Percentiles rank a stretch among this genome's conserved stretches.
These are phyloP conservation scores for Alloteropsis semialata DNA, from an alignment of 176 grass and related monocot species.

Conservation along the genomic window DNA sequence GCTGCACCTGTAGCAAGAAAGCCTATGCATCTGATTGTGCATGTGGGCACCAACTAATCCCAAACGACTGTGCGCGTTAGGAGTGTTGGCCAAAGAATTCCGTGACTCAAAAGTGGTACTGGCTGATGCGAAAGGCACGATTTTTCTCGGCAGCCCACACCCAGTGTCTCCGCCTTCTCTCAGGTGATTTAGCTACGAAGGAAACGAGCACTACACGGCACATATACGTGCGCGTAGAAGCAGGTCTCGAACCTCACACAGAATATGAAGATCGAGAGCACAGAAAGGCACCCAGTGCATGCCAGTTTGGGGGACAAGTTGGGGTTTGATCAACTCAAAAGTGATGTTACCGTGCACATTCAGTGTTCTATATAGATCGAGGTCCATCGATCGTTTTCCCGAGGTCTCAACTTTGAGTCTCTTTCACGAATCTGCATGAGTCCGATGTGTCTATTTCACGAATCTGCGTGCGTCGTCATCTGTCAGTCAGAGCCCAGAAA, in stretches of 20 bases:
- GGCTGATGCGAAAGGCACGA: not conserved
- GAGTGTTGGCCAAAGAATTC: not conserved
- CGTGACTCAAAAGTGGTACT: not conserved
- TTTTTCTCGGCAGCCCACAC: not conserved
- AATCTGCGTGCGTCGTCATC: no score
- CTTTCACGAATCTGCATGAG: slow-evolving; percentile 10
- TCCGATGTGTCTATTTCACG: no score
- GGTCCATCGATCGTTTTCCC: not conserved
- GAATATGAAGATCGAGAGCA: not conserved
- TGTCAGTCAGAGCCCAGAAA: no score
- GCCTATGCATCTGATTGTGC: no score
- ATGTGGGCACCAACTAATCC: no score
- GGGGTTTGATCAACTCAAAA: not conserved
- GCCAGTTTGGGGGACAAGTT: not conserved
- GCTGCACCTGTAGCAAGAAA: no score
- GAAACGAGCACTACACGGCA: not conserved
- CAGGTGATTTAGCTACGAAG: not conserved
- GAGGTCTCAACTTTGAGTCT: not conserved
- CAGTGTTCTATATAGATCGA: not conserved
- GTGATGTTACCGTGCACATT: not conserved
- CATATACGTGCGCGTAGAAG: not conserved
- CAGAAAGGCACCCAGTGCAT: not conserved
- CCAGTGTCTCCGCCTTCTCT: not conserved
- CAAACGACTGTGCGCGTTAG: not conserved
- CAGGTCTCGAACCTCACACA: not conserved